Evolutionary conservation across 2,329 filamentous ascomycete species (phyloP), one percentile per base, ranked within the genome.

Genomic region (Botrytis aclada): DNA sequence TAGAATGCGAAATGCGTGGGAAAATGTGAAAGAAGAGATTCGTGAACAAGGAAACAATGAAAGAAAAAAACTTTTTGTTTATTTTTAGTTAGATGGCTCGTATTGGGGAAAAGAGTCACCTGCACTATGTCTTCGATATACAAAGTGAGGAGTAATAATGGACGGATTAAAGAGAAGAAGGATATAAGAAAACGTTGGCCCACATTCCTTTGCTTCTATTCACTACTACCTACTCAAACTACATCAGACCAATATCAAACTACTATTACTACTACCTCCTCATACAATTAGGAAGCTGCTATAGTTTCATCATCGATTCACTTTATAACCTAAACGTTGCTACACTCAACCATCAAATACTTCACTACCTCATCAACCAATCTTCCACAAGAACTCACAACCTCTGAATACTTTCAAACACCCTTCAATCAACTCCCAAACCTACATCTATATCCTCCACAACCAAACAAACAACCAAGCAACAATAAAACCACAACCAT

Each of bases 401-500:
- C 9, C 18, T 14, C 16, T 45, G 5, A 43, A 54, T n/a, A 51
- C 12, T 9, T 6, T 56, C 32, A n/a, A 39, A 62, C 5, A 18
- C 6, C 10, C 37, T 51, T 10, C 34, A 41, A 56, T n/a, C 47
- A 54, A 66, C 51, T 6, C 54, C 37, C 64, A 54, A 51, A 4
- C 9, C 45, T 4, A 47, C 45, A n/a, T 22, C 45, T n/a, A 39
- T 12, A 65, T 14, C 25, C 16, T 60, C 43, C n/a, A n/a, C 12
- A 54, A 51, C 20, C 61, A 64, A 69, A 16, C 41, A 43, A 43
- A 20, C 5, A 43, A 47, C 12, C 61, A 61, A 71, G 25, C 54
- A 70, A n/a, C n/a, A n/a, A n/a, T n/a, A n/a, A n/a, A 62, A 65
- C 8, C 62, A 4, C 63, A 71, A 76, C 74, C 77, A 71, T 70